Conservation (phyloP, 495 filamentous ascomycete genomes). For the Neurospora sp. region DNA sequence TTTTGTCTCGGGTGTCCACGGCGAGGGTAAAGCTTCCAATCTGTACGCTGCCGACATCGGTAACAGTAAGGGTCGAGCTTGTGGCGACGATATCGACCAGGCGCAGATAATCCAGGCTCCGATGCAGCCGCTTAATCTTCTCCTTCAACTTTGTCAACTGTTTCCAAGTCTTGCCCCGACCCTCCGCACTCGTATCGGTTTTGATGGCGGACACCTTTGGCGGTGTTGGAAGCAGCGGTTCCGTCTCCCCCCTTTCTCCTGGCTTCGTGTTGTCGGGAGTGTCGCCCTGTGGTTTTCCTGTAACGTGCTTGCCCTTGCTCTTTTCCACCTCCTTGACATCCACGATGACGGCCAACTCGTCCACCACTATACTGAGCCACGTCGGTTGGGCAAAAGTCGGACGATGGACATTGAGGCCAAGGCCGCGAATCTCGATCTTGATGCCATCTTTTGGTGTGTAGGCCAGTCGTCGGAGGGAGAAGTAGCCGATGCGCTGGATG, state of each 20-base stretch:
- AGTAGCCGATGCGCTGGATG: conserved; percentile 88
- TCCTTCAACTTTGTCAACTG: conserved; percentile 68
- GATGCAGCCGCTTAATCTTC: conserved; percentile 73
- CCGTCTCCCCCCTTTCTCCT: conserved; percentile 9
- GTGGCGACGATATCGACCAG: conserved; percentile 85
- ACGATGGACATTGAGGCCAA: conserved; percentile 79
- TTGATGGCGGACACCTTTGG: conserved; percentile 15
- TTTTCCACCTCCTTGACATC: conserved; percentile 57
- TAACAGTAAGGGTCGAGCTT: conserved; percentile 62
- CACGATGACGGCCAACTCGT: conserved; percentile 73
- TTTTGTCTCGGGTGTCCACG: conserved; percentile 83
- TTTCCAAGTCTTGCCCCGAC: conserved; percentile 69
- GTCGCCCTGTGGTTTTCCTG: background rate
- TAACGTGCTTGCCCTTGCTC: conserved; percentile 19
- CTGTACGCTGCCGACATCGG: conserved; percentile 74
- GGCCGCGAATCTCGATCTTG: conserved; percentile 77
- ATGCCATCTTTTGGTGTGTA: conserved; percentile 81
- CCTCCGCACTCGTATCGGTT: conserved; percentile 14
- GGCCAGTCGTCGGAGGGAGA: conserved; percentile 78
- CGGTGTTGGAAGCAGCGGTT: conserved; percentile 11
- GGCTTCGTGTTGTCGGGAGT: conserved; percentile 15
- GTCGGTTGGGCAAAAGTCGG: conserved; percentile 95
- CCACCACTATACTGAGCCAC: conserved; percentile 85
- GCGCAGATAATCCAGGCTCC: conserved; percentile 77
- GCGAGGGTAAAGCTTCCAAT: conserved; percentile 75